Evolutionary conservation across 2,329 filamentous ascomycete genomes (phyloP).

Genomic region (Talaromyces atroroseus): DNA sequence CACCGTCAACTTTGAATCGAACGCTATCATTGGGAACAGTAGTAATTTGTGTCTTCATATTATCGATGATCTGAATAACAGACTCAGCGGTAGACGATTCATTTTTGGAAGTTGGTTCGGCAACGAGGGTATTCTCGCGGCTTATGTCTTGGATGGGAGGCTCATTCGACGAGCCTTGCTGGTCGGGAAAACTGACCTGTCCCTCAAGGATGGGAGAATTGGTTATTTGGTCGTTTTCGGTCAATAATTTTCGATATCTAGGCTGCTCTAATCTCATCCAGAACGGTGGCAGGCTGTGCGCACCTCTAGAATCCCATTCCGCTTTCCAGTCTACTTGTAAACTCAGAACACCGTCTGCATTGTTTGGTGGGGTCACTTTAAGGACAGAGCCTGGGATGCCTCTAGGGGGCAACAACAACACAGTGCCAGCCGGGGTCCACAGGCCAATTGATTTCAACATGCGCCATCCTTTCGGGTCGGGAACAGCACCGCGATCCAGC

Average conservation of each 20-base stretch:
- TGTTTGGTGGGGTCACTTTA: slow-evolving; percentile 51
- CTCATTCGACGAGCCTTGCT: not conserved
- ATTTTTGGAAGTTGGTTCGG: not conserved
- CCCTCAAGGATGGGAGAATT: not conserved
- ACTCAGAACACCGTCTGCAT: slow-evolving; percentile 57
- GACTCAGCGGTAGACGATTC: not conserved
- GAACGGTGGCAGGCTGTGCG: slow-evolving; percentile 53
- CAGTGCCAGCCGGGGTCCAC: slow-evolving; percentile 57
- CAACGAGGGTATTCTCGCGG: slow-evolving; percentile 5
- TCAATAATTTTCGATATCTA: not conserved
- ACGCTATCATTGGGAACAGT: slow-evolving; percentile 19
- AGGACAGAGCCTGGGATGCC: slow-evolving; percentile 45
- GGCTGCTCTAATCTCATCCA: slow-evolving; percentile 41
- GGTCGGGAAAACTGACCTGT: not conserved
- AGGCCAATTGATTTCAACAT: slow-evolving; percentile 53
- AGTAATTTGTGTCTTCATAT: not conserved
- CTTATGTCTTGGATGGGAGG: not conserved
- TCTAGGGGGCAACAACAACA: slow-evolving; percentile 51
- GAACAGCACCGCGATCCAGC: slow-evolving; percentile 58
- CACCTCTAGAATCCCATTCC: slow-evolving; percentile 50
- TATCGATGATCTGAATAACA: not conserved
- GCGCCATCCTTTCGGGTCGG: slow-evolving; percentile 55
- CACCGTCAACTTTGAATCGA: slow-evolving; percentile 23
- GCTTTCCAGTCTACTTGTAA: slow-evolving; percentile 53
- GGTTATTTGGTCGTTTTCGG: not conserved